Percentiles rank a stretch among this genome's conserved stretches.
phyloP scores from a whole-genome alignment of 768 basidiomycete species.

The Leucogyrophana mollusca region DNA sequence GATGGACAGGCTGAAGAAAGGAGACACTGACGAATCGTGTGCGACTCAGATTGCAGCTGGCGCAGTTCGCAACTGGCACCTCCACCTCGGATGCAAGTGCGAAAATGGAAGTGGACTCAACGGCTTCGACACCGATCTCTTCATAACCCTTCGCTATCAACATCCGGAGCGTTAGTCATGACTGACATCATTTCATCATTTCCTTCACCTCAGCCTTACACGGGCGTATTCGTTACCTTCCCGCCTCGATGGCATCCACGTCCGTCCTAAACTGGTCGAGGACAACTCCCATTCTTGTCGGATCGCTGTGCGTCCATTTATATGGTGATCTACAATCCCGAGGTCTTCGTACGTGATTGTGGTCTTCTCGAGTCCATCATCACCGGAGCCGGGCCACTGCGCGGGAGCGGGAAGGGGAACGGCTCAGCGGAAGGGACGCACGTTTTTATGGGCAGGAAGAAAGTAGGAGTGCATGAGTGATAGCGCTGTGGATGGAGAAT shows the following conservation, averaged over 20 bases:
- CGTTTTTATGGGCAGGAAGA: no score
- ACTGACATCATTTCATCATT: no score
- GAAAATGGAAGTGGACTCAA: conserved; percentile 73
- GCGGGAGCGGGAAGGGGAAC: neutral
- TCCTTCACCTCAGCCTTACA: no score
- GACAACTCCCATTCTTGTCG: no score
- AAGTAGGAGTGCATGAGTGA: no score
- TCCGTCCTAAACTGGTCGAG: no score
- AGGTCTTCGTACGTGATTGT: neutral
- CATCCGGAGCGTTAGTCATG: no score
- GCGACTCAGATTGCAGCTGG: conserved; percentile 51
- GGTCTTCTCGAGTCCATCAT: conserved; percentile 1
- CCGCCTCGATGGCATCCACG: no score
- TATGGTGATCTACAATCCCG: neutral
- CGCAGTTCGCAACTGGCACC: conserved; percentile 42
- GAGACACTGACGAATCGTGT: no score
- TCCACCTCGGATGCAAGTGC: conserved; percentile 23
- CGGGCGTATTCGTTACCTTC: no score
- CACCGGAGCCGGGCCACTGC: neutral
- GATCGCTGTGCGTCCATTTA: conserved; percentile 19
- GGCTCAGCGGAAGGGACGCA: no score
- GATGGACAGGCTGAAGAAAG: neutral
- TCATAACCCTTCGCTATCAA: no score
- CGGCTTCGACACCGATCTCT: conserved; percentile 64
- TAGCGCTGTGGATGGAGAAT: neutral